These are phyloP conservation scores for Dissoconium aciculare DNA, from an alignment of 2,329 filamentous ascomycete genomes.

Conservation along the genomic window DNA sequence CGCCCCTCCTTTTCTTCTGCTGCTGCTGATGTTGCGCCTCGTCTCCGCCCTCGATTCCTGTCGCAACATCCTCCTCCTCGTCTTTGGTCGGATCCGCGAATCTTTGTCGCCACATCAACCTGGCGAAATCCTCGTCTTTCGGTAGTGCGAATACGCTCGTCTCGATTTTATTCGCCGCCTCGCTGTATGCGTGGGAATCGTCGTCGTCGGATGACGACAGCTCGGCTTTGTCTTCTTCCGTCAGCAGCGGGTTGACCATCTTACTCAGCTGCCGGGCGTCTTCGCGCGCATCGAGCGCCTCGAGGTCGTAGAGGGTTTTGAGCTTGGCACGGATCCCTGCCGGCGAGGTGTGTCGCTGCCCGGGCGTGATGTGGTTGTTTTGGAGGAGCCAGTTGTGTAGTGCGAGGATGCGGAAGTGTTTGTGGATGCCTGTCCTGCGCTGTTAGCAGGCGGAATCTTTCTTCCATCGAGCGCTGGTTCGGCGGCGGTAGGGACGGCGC, in stretches of 20 bases:
- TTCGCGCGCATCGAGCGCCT: conserved; percentile 72
- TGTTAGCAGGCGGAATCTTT: not conserved
- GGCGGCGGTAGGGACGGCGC: no score
- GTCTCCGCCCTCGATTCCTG: no score
- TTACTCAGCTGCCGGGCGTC: conserved; percentile 41
- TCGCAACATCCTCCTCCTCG: no score
- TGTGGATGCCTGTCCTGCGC: conserved; percentile 92
- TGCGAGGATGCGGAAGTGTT: conserved; percentile 81
- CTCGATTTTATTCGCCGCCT: conserved; percentile 24
- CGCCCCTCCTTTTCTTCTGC: no score
- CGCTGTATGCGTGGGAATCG: conserved; percentile 23
- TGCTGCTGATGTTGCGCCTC: no score
- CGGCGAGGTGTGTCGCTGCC: conserved; percentile 58
- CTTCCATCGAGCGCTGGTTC: conserved; percentile 1
- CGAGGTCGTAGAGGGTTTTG: conserved; percentile 66
- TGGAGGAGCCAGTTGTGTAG: conserved; percentile 35
- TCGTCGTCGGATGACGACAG: conserved; percentile 30
- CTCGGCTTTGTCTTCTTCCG: conserved; percentile 25
- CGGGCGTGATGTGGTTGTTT: conserved; percentile 23
- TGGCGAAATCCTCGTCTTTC: conserved; percentile 26
- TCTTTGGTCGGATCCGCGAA: conserved; percentile 11
- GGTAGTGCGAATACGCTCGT: conserved; percentile 30
- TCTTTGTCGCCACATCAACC: conserved; percentile 30
- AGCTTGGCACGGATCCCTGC: conserved; percentile 88
- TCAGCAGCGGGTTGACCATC: conserved; percentile 21